These are phyloP conservation scores for Triticum urartu DNA, from an alignment of 176 grass and related monocot species.

Conservation along the genomic window DNA sequence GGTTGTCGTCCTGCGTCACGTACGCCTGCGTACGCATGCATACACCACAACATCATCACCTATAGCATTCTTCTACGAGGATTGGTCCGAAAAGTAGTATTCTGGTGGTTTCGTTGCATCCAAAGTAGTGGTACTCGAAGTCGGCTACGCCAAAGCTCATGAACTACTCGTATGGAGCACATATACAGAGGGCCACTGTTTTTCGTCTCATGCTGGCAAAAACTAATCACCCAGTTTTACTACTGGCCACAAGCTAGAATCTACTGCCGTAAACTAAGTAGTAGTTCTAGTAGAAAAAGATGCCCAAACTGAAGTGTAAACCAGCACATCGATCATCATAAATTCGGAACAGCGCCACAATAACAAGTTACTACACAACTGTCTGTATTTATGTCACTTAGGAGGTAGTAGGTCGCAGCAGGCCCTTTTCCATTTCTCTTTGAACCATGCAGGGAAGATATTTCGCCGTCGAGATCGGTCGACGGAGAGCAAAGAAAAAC, in stretches of 20 bases:
- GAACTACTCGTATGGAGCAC: too few species aligned
- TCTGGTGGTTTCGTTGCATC: neutral
- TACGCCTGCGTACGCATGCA: slow-evolving; percentile 62
- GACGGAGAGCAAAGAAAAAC: neutral
- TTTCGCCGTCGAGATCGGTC: neutral
- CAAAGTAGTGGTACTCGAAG: neutral
- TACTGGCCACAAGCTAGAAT: too few species aligned
- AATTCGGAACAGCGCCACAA: slow-evolving; percentile 30
- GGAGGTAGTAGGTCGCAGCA: slow-evolving; percentile 23
- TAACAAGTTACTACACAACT: slow-evolving; percentile 22
- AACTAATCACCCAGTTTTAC: neutral
- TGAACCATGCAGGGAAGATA: neutral
- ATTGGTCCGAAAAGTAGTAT: neutral
- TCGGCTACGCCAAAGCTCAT: neutral
- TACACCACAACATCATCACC: neutral
- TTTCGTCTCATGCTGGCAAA: neutral
- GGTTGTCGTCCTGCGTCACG: slow-evolving; percentile 96
- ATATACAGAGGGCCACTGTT: neutral
- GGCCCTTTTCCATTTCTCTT: neutral
- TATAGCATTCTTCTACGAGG: neutral
- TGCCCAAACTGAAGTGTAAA: neutral
- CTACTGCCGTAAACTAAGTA: neutral
- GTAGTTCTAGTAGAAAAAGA: neutral
- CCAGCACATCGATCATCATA: slow-evolving; percentile 21
- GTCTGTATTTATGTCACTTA: slow-evolving; percentile 40